Percentiles rank a stretch among this genome's conserved stretches.
phyloP scores from a whole-genome alignment of 2,329 filamentous ascomycete genomes.

The Verticillium zaregamsianum region DNA sequence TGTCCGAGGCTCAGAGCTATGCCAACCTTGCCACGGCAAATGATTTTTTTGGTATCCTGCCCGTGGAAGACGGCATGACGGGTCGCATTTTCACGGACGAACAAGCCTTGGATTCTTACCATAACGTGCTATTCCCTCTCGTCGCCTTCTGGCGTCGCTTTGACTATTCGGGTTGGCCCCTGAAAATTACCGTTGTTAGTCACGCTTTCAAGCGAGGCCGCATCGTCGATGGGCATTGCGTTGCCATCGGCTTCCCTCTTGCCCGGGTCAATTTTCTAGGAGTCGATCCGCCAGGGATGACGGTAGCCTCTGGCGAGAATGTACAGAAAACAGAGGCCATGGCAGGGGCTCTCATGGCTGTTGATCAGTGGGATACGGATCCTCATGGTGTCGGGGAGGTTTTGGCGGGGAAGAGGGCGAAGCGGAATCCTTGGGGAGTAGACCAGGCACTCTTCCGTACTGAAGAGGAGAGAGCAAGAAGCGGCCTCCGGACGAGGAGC shows the following conservation, averaged over 20 bases:
- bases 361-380: conserved; percentile 46
- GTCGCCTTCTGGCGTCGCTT: conserved; percentile 48
- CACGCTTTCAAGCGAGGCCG: conserved; percentile 65
- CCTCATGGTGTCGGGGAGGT: conserved; percentile 44
- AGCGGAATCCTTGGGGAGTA: conserved; percentile 45
- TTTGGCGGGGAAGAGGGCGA: conserved; percentile 42
- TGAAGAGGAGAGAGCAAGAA: conserved; percentile 26
- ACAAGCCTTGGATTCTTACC: conserved; percentile 76
- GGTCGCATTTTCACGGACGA: conserved; percentile 58
- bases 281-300: conserved; percentile 56
- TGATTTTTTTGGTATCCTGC: conserved; percentile 37
- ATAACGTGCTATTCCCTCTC: conserved; percentile 77
- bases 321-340: conserved; percentile 33
- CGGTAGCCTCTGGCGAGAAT: conserved; percentile 15
- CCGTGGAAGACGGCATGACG: conserved; percentile 6
- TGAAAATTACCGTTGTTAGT: conserved; percentile 57
- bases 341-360: conserved; percentile 35
- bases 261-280: conserved; percentile 50
- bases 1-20: conserved; percentile 63
- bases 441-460: conserved; percentile 39
- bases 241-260: conserved; percentile 52
- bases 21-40: conserved; percentile 45
- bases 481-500: conserved; percentile 31
- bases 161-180: conserved; percentile 46
- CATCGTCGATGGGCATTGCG: conserved; percentile 60